phyloP scores from a whole-genome alignment of 116 monocot species.

The Cymodocea nodosa region DNA sequence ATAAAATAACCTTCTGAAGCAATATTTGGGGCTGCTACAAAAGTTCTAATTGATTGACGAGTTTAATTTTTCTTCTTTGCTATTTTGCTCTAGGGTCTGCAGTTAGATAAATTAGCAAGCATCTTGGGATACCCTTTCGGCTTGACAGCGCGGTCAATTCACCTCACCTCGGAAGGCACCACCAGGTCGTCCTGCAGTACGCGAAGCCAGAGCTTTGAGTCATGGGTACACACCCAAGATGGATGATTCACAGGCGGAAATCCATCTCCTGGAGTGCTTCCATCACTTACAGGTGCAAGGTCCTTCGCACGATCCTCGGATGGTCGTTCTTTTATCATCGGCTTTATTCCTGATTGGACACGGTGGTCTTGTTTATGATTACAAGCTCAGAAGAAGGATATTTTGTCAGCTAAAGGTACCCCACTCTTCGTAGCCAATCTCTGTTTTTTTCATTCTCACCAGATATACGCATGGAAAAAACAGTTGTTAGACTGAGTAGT shows the following conservation, averaged over 20 bases:
- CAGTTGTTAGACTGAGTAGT: too few species aligned
- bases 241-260: constrained; percentile 73
- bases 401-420: too few species aligned
- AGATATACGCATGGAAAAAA: too few species aligned
- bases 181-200: constrained; percentile 48
- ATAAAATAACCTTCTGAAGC: too few species aligned
- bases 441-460: too few species aligned
- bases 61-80: neutral
- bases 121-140: constrained; percentile 91
- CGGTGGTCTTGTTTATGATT: too few species aligned
- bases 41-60: too few species aligned
- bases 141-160: constrained; percentile 53
- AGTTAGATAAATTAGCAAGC: constrained; percentile 64
- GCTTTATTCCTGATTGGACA: constrained; percentile 21
- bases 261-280: constrained; percentile 60
- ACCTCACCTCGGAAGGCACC: constrained; percentile 74
- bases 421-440: too few species aligned
- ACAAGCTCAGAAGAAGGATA: neutral
- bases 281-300: constrained; percentile 97
- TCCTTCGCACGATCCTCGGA: constrained; percentile 62
- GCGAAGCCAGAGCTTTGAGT: constrained; percentile 75
- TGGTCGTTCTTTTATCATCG: constrained; percentile 50
- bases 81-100: constrained; percentile 39
- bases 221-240: constrained; percentile 88
- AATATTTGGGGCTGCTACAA: too few species aligned